Evolutionary conservation across 176 grass and related monocot species (phyloP).

Genomic region (Phragmites australis): DNA sequence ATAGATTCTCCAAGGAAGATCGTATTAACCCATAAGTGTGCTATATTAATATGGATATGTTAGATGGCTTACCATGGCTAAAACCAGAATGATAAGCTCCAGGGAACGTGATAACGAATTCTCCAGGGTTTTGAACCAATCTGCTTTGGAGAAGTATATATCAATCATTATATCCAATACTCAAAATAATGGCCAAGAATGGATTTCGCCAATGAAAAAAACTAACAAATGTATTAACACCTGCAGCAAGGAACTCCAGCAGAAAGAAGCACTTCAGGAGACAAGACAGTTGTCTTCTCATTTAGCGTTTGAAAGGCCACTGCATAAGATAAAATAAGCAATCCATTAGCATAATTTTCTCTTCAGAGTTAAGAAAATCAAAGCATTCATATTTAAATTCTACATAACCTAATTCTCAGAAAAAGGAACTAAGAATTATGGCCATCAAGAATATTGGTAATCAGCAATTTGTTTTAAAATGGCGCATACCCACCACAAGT

Average conservation of each 20-base stretch:
- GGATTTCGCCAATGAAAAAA: slow-evolving; percentile 37
- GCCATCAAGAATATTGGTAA: not conserved
- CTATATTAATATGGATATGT: slow-evolving; percentile 39
- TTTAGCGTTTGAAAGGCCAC: slow-evolving; percentile 92
- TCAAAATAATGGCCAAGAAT: slow-evolving; percentile 43
- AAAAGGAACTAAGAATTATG: slow-evolving; percentile 20
- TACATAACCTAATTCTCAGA: not conserved
- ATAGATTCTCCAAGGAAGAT: slow-evolving; percentile 35
- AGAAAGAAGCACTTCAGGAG: slow-evolving; percentile 90
- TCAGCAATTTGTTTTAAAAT: not conserved
- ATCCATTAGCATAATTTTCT: slow-evolving; percentile 35
- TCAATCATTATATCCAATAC: slow-evolving; percentile 58
- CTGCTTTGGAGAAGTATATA: slow-evolving; percentile 71
- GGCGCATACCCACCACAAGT: not conserved
- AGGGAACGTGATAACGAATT: slow-evolving; percentile 98
- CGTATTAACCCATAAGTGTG: not conserved
- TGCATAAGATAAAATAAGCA: slow-evolving; percentile 47
- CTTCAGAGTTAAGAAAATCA: slow-evolving; percentile 18
- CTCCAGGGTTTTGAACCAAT: slow-evolving; percentile 99
- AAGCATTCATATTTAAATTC: slow-evolving; percentile 16
- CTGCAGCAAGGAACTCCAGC: slow-evolving; percentile 97
- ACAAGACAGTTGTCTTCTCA: slow-evolving; percentile 97
- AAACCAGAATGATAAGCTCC: slow-evolving; percentile 99
- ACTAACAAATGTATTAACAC: slow-evolving; percentile 51
- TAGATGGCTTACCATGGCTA: slow-evolving; percentile 76